Evolutionary conservation across 2,329 filamentous ascomycete species (phyloP).

Genomic region (Stagonosporopsis chrysanthemi): DNA sequence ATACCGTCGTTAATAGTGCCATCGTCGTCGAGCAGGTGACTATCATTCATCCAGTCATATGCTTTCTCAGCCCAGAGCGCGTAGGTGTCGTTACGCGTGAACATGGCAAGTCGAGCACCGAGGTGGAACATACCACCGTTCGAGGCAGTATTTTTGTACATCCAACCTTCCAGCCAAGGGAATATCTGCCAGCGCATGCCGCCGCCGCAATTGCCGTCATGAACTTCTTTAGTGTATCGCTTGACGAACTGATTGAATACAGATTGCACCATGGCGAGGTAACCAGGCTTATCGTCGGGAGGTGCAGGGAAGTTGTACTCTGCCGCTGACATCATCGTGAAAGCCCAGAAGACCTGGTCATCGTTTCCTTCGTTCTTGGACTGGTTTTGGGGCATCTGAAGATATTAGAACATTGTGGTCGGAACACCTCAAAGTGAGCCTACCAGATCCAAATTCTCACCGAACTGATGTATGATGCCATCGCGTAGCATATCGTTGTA

Average conservation of each 20-base stretch:
- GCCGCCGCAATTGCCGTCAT: slow-evolving; percentile 39
- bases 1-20: slow-evolving; percentile 43
- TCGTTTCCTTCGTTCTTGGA: slow-evolving; percentile 60
- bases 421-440: not conserved
- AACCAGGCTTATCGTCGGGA: slow-evolving; percentile 50
- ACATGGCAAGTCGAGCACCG: slow-evolving; percentile 47
- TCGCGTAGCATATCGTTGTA: slow-evolving; percentile 74
- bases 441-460: slow-evolving; percentile 40
- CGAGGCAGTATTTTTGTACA: slow-evolving; percentile 50
- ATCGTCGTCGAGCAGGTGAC: slow-evolving; percentile 35
- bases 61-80: slow-evolving; percentile 46
- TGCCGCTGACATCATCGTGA: slow-evolving; percentile 64
- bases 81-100: slow-evolving; percentile 49
- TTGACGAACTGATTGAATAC: slow-evolving; percentile 49
- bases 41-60: slow-evolving; percentile 46
- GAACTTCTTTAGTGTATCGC: slow-evolving; percentile 42
- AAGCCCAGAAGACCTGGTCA: slow-evolving; percentile 66
- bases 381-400: slow-evolving; percentile 45
- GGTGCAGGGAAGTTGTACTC: slow-evolving; percentile 58
- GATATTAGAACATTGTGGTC: not conserved
- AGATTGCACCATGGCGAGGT: slow-evolving; percentile 54
- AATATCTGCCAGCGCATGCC: slow-evolving; percentile 51
- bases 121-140: slow-evolving; percentile 52
- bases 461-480: slow-evolving; percentile 44
- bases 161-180: slow-evolving; percentile 45